Base-by-base conservation (phyloP, 306 rosid species). In the Aeschynomene evenia region DNA sequence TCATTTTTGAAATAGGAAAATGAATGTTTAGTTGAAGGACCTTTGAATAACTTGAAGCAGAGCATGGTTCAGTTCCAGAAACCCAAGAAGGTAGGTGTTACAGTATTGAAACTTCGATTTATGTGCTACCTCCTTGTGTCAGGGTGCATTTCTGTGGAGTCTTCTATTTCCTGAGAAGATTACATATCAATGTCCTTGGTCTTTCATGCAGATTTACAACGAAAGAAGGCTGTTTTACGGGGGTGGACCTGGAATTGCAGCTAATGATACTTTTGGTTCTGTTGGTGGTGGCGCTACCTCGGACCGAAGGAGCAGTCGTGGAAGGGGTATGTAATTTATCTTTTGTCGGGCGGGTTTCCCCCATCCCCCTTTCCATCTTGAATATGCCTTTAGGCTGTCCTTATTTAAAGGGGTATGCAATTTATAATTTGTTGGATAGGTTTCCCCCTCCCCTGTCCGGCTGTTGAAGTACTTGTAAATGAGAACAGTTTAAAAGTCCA, bases 21-120 rank as follows among this genome's bases (percentile, higher is more conserved):
- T 10, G 99, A 95, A 79, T 95, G 99, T 83, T 88, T 95, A 91
- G 99, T 95, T 62, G 99, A 95, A 79, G 99, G 99, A 45, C 99
- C 99, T 7, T 72, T 95, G 59, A 95, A 89, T 82, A 95, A 95
- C 79, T 79, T 95, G 85, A 95, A 95, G 80, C 99, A 91, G 84
- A 95, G 99, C 78, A 89, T 95, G 99, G 97, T 95, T 76, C 99
- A 95, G 66, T 95, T 95, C 80, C 99, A 90, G 80, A 95, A 95
- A 81, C 99, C 99, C 39, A 95, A 95, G 77, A 95, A 95, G 99
- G 99, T 95, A 64, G 60, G 68, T 37, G 22, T 22, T 36, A 57
- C 48, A 59, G 70, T 37, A 34, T 75, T 45, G 22, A 23, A 20
- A 29, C 49, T 39, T 56, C 72, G 42, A 16, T 39, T 62, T 65